Percentiles rank a stretch among this genome's conserved stretches.
These are phyloP conservation scores for Rhizopogon vesiculosus DNA, from an alignment of 768 basidiomycete species.

Conservation along the genomic window DNA sequence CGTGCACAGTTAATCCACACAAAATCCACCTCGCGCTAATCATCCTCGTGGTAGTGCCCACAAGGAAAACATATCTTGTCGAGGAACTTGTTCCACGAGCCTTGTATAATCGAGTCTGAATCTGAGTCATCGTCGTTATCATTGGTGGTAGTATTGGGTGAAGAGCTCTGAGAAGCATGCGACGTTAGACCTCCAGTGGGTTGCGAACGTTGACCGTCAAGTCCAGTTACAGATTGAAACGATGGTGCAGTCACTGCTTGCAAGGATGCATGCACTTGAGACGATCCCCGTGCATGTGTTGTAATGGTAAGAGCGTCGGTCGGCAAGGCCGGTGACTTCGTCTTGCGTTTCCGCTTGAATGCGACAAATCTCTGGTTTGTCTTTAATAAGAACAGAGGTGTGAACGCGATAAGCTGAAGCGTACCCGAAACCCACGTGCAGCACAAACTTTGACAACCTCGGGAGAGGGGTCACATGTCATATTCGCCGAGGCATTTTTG, in stretches of 20 bases:
- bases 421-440: too few species aligned
- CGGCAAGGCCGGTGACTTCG: not conserved
- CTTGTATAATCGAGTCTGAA: not conserved
- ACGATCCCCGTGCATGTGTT: not conserved
- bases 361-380: not conserved
- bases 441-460: not conserved
- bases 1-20: too few species aligned
- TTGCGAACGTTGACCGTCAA: not conserved
- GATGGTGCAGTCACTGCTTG: not conserved
- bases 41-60: not conserved
- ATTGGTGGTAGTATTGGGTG: not conserved
- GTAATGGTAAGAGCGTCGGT: not conserved
- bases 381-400: not conserved
- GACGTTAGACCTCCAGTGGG: not conserved
- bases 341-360: not conserved
- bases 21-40: too few species aligned
- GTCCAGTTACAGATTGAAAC: not conserved
- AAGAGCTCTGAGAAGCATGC: not conserved
- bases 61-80: not conserved
- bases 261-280: not conserved
- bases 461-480: not conserved
- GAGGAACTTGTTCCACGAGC: not conserved
- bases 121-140: not conserved
- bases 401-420: not conserved
- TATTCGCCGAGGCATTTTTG: not conserved